phyloP scores from a whole-genome alignment of 2,329 filamentous ascomycete species.

The Calonectria hawksworthii region DNA sequence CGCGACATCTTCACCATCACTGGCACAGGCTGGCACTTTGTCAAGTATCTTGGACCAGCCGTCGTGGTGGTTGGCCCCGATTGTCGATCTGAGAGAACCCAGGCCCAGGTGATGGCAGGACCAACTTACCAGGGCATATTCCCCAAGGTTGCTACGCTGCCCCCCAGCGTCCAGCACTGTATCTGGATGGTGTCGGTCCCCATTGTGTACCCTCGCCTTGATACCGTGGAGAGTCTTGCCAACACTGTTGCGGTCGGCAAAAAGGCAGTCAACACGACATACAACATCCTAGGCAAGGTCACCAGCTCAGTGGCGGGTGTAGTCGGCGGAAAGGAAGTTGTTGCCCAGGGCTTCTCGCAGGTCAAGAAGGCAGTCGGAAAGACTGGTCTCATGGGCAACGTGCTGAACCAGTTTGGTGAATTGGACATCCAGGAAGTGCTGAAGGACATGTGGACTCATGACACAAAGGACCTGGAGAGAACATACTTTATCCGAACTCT shows the following conservation, averaged over 20 bases:
- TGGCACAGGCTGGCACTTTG: conserved; percentile 97
- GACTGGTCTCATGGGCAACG: conserved; percentile 93
- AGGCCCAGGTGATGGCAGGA: conserved; percentile 92
- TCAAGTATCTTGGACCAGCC: conserved; percentile 94
- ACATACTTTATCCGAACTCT: conserved; percentile 97
- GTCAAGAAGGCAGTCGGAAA: conserved; percentile 98
- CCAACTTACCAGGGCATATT: conserved; percentile 98
- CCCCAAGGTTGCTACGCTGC: conserved; percentile 91
- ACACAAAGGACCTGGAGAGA: conserved; percentile 95
- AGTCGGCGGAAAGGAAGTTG: conserved; percentile 93
- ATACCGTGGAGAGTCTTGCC: conserved; percentile 91
- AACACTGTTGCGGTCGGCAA: conserved; percentile 95
- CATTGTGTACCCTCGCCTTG: conserved; percentile 89
- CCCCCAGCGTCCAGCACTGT: conserved; percentile 94
- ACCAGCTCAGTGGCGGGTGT: conserved; percentile 96
- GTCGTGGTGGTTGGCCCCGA: conserved; percentile 92
- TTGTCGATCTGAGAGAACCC: conserved; percentile 91
- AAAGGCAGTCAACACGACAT: conserved; percentile 95
- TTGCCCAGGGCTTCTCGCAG: conserved; percentile 91
- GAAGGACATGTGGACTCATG: conserved; percentile 98
- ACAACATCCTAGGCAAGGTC: conserved; percentile 95
- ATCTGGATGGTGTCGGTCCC: conserved; percentile 97
- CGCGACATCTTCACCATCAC: conserved; percentile 96
- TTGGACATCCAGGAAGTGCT: conserved; percentile 95
- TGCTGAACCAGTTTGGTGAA: conserved; percentile 96